Evolutionary conservation across 257 asterid genomes (phyloP), one percentile per base, ranked within the genome.

Genomic region (Agastache rugosa): DNA sequence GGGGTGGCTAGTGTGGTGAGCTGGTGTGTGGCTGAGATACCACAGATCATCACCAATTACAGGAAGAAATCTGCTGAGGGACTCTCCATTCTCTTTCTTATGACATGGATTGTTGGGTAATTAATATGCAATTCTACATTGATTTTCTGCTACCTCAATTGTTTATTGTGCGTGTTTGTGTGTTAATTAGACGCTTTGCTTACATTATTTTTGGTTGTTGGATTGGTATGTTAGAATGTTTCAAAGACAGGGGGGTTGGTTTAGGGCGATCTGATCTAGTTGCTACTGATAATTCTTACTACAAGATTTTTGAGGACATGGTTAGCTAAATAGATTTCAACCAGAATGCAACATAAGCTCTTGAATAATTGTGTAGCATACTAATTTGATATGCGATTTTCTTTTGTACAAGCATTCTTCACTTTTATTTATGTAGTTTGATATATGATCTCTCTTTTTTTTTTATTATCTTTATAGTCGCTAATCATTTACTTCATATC

Each of bases 51-150:
- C 70, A 89, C 96, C 63, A 91, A 87, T 65, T 86, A 76, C 80
- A 75, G 75, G 78, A 72, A 70, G 5, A 87, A 87, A 54, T 91
- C 96, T 16, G 71, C 93, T 14, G 82, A 84, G 65, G 93, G 97
- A 1, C 87, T 91, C 78, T 89, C 96, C 29, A 25, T 82, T 50
- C 19, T 73, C 47, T 91, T 91, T 76, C 87, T 91, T 39, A 14
- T 81, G 11, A 86, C 97, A n/a, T 91, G 97, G 97, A 82, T 91
- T 14, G 15, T 87, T 8, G 97, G 96, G 96, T 91, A 84, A 65
- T 44, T 31, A 31, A 2, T 3, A 3, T 29, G 5, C 5, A 29
- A 29, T 29, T 29, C 34, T 29, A 3, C 34, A 29, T 31, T 11
- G 11, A 7, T 34, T 19, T 61, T 45, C 4, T 56, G 41, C 51